These are phyloP conservation scores for Globisporangium nagaii DNA, from an alignment of 352 stramenopile genomes.

Conservation along the genomic window DNA sequence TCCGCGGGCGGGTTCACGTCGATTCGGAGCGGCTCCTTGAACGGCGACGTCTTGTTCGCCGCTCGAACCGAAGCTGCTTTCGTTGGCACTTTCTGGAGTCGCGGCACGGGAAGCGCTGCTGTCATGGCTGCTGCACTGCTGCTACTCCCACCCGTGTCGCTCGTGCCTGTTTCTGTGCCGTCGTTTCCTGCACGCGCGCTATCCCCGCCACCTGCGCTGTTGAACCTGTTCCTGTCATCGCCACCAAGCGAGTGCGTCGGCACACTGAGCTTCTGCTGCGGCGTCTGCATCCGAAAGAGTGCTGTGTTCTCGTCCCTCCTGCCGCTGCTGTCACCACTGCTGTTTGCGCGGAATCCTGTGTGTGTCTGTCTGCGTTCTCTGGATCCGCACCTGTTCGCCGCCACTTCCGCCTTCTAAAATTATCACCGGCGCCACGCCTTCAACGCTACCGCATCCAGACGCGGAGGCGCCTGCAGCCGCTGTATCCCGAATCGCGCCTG, in stretches of 20 bases:
- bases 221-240: background rate
- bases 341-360: too few species aligned
- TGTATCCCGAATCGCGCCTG: background rate
- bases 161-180: background rate
- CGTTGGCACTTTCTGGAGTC: background rate
- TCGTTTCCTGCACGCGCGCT: background rate
- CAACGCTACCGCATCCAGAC: background rate
- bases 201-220: background rate
- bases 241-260: background rate
- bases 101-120: background rate
- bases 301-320: background rate
- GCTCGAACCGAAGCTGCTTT: conserved; percentile 7
- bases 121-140: background rate
- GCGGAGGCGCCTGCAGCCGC: too few species aligned
- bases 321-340: too few species aligned
- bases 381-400: background rate
- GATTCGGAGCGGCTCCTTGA: conserved; percentile 31
- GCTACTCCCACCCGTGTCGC: background rate
- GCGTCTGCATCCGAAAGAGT: background rate
- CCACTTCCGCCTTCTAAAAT: background rate
- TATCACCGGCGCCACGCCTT: background rate
- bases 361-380: background rate
- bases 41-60: conserved; percentile 8
- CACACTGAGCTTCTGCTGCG: background rate
- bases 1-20: conserved; percentile 31